phyloP scores from a whole-genome alignment of 2,329 filamentous ascomycete species.

The Colletotrichum acutatum region DNA sequence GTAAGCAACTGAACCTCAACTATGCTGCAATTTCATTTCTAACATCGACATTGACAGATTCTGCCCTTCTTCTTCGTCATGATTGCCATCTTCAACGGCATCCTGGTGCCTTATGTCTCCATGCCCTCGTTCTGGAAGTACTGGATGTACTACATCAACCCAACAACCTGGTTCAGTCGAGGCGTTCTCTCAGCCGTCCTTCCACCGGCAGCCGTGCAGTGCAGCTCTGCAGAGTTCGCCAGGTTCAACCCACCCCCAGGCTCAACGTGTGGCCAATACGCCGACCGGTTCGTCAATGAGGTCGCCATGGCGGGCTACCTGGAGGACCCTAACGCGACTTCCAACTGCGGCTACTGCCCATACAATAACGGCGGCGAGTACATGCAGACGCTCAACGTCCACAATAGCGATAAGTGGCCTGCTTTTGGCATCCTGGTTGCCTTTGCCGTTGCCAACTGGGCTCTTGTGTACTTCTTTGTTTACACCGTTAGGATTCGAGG shows the following conservation, averaged over 20 bases:
- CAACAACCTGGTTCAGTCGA: slow-evolving; percentile 30
- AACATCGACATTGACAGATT: slow-evolving; percentile 47
- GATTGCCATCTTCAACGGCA: slow-evolving; percentile 81
- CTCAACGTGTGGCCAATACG: slow-evolving; percentile 74
- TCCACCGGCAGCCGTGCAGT: slow-evolving; percentile 47
- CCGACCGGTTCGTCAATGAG: slow-evolving; percentile 63
- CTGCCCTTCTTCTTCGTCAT: slow-evolving; percentile 86
- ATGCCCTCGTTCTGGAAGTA: slow-evolving; percentile 54
- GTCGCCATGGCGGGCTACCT: slow-evolving; percentile 67
- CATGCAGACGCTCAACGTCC: slow-evolving; percentile 64
- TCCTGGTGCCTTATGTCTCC: slow-evolving; percentile 54
- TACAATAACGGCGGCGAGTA: slow-evolving; percentile 70
- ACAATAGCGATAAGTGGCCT: slow-evolving; percentile 71
- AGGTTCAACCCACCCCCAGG: slow-evolving; percentile 70
- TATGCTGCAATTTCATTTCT: accelerated
- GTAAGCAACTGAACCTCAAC: slow-evolving; percentile 41
- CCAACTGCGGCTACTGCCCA: slow-evolving; percentile 76
- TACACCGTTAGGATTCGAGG: slow-evolving; percentile 77
- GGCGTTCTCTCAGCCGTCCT: slow-evolving; percentile 34
- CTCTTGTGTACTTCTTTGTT: slow-evolving; percentile 80
- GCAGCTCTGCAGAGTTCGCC: slow-evolving; percentile 49
- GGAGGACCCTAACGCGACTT: slow-evolving; percentile 66
- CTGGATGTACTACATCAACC: slow-evolving; percentile 42
- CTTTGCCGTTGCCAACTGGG: slow-evolving; percentile 78
- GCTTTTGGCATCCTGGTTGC: slow-evolving; percentile 76